Evolutionary conservation across 805 yeast species (phyloP).

Genomic region (Saccharomycopsis synnaedendra): DNA sequence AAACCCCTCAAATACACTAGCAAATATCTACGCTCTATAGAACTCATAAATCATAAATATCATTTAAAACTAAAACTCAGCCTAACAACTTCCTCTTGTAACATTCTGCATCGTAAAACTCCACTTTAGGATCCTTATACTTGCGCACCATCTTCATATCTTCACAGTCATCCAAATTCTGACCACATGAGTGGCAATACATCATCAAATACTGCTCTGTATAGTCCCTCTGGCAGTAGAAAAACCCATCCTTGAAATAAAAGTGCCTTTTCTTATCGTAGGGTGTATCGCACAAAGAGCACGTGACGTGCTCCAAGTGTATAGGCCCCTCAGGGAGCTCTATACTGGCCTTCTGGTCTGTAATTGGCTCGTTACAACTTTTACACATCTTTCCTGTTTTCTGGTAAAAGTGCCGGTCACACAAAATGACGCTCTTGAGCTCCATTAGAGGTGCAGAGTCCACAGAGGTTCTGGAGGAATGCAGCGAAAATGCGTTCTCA

Average conservation of each 20-base stretch:
- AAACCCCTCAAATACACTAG: too few species aligned
- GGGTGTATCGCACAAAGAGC: slow-evolving; percentile 73
- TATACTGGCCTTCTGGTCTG: background rate
- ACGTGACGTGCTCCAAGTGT: slow-evolving; percentile 89
- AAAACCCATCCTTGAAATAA: slow-evolving; percentile 68
- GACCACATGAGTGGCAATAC: slow-evolving; percentile 1
- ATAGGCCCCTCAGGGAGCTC: slow-evolving; percentile 26
- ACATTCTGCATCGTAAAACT: slow-evolving; percentile 6
- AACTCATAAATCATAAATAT: background rate
- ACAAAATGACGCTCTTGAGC: background rate
- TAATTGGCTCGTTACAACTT: background rate
- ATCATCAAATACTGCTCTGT: background rate
- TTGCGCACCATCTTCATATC: slow-evolving; percentile 4
- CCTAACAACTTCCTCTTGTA: background rate
- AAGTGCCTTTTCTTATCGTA: slow-evolving; percentile 59
- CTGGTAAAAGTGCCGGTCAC: background rate
- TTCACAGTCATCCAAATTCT: background rate
- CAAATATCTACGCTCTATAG: too few species aligned
- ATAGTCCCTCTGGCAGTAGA: slow-evolving; percentile 83
- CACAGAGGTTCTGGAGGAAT: background rate
- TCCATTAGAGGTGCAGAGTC: background rate
- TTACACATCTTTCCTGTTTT: background rate
- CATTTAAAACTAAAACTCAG: background rate
- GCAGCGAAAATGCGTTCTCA: background rate
- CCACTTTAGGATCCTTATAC: background rate